Evolutionary conservation across 306 rosid genomes (phyloP).

Genomic region (Clitoria ternatea): DNA sequence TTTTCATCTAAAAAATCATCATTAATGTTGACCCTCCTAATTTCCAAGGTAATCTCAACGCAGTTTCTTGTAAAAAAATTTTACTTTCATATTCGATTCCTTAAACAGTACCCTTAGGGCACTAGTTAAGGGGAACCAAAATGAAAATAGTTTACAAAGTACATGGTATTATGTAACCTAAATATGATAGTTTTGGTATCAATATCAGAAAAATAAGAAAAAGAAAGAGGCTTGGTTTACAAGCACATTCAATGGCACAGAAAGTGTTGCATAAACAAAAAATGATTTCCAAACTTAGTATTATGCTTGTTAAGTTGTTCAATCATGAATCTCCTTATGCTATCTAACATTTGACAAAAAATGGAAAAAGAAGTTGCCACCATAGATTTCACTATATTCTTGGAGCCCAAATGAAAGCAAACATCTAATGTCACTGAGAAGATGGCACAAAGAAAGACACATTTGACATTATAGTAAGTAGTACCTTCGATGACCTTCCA

Average conservation of each 20-base stretch:
- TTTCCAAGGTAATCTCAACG: too few species aligned
- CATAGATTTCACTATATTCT: neutral
- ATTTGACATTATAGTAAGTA: neutral
- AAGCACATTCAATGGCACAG: neutral
- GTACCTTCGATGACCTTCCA: slow-evolving; percentile 91
- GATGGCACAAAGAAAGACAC: neutral
- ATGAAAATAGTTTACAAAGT: neutral
- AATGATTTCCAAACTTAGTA: neutral
- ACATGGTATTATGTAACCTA: neutral
- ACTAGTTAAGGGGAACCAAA: too few species aligned
- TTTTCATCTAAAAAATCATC: too few species aligned
- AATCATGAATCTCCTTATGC: neutral
- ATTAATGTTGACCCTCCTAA: too few species aligned
- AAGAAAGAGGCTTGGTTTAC: neutral
- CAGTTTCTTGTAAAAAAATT: too few species aligned
- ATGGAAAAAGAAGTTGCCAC: neutral
- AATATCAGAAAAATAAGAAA: neutral
- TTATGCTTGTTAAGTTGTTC: neutral
- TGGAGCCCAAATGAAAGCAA: neutral
- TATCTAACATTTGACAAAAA: neutral
- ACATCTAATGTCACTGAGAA: slow-evolving; percentile 5
- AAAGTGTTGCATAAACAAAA: neutral
- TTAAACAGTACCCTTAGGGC: too few species aligned
- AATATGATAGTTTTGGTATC: neutral
- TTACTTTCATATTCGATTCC: too few species aligned